Evolutionary conservation across 805 yeast genomes (phyloP), one percentile per base, ranked within the genome.

Genomic region (Pichia manshurica): DNA sequence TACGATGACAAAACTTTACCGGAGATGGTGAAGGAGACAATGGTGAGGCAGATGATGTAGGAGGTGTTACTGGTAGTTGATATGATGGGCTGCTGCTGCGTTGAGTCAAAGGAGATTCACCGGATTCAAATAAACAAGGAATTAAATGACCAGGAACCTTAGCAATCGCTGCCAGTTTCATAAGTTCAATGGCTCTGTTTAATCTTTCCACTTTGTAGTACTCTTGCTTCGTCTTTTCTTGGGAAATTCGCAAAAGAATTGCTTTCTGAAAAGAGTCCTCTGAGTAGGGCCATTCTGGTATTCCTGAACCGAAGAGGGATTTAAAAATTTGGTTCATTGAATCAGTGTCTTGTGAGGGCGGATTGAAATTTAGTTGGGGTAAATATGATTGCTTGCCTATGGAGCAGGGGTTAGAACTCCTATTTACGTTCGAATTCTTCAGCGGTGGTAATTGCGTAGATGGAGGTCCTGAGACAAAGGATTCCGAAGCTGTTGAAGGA

Each of bases 211-310:
- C 67, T 46, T 74, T 75, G 61, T 84, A 83, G 55, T 72, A 82
- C 54, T 84, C 93, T 62, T 89, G 96, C 54, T 83, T 84, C 1
- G 96, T 84, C 39, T 75, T 72, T 61, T 90, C 96, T 59, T 84
- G 91, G 60, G 87, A 89, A 3, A 78, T 63, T 45, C 80, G 72
- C 28, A 84, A 72, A 31, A 73, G 71, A 33, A 87, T 64, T 0
- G 88, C 81, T 53, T 76, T 78, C 22, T 70, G 62, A 25, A 82
- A 70, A 3, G 88, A 74, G 8, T 71, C 69, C 46, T 83, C 84
- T 7, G 82, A 67, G 56, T 69, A 73, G 0, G 81, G 79, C 77
- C 84, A 79, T 32, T 67, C 62, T 7, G 70, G 58, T 13, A 78
- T 68, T 28, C 75, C 69, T 3, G 78, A 69, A 1, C 88, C 89